These are phyloP conservation scores for Aureobasidium sp. DNA, from an alignment of 2,329 filamentous ascomycete genomes.

Conservation along the genomic window DNA sequence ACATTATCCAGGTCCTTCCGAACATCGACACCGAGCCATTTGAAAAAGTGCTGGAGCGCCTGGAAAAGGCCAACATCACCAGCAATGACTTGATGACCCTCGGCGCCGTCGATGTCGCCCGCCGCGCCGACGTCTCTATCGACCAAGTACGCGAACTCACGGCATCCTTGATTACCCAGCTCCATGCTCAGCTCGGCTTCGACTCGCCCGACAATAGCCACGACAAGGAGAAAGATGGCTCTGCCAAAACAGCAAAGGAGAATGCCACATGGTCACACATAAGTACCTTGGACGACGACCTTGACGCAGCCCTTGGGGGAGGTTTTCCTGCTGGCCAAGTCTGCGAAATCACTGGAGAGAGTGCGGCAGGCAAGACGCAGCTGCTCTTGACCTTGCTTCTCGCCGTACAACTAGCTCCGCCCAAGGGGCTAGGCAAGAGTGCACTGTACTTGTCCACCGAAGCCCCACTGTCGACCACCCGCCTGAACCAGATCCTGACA, in stretches of 20 bases:
- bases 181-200: conserved; percentile 58
- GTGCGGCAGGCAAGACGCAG: conserved; percentile 90
- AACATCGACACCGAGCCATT: conserved; percentile 66
- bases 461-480: conserved; percentile 70
- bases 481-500: conserved; percentile 71
- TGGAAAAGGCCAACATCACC: conserved; percentile 72
- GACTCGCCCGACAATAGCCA: neutral
- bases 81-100: conserved; percentile 80
- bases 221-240: neutral
- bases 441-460: conserved; percentile 94
- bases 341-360: conserved; percentile 88
- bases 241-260: conserved; percentile 13
- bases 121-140: conserved; percentile 73
- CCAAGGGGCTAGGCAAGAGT: conserved; percentile 62
- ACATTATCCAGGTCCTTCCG: conserved; percentile 77
- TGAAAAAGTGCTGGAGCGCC: conserved; percentile 65
- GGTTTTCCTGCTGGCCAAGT: conserved; percentile 76
- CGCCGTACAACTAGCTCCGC: conserved; percentile 70
- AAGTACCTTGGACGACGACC: conserved; percentile 67
- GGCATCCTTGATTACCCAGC: conserved; percentile 56
- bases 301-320: conserved; percentile 68
- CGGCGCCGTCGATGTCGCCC: conserved; percentile 74
- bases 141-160: conserved; percentile 71
- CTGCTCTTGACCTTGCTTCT: conserved; percentile 80
- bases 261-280: conserved; percentile 51